A percentile compares a stretch with the other conserved stretches of the same genome.
Evolutionary conservation across 129 eudicot genomes (phyloP).

Genomic region (Artemisia argyi): DNA sequence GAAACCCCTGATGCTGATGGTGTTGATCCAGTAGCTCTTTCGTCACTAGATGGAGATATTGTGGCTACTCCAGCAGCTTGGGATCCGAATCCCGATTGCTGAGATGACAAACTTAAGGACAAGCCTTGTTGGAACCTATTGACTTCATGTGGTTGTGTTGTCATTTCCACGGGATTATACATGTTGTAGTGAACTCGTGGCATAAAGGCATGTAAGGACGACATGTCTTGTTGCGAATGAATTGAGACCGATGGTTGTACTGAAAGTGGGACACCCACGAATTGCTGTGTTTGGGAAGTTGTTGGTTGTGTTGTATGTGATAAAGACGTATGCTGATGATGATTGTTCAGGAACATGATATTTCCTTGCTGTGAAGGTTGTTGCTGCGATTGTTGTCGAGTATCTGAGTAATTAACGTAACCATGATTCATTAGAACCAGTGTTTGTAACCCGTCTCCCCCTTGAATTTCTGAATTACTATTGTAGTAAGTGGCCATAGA

Average conservation of each 20-base stretch:
- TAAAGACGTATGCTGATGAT: constrained; percentile 28
- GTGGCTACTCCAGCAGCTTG: constrained; percentile 38
- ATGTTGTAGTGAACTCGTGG: constrained; percentile 64
- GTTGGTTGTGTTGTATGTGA: constrained; percentile 51
- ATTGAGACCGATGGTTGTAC: constrained; percentile 30
- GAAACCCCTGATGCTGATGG: constrained; percentile 55
- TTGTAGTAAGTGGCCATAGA: constrained; percentile 65
- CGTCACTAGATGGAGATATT: constrained; percentile 26
- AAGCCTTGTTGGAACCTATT: constrained; percentile 74
- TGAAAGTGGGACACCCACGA: constrained; percentile 71
- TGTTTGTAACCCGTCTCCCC: constrained; percentile 72
- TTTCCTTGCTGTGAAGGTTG: constrained; percentile 39
- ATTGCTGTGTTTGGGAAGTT: constrained; percentile 60
- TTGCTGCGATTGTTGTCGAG: constrained; percentile 33
- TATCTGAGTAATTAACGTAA: constrained; percentile 59
- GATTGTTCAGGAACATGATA: constrained; percentile 53
- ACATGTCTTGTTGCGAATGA: constrained; percentile 57
- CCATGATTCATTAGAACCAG: constrained; percentile 73
- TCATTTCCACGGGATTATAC: constrained; percentile 52
- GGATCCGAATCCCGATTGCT: constrained; percentile 42
- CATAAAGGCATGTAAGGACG: constrained; percentile 49
- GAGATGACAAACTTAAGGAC: constrained; percentile 63
- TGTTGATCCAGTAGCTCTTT: constrained; percentile 30
- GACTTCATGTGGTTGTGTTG: constrained; percentile 44
- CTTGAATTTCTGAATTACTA: constrained; percentile 69